Base-by-base conservation (phyloP, 1,139 yeast genomes). In the Yamadazyma aaseri region DNA sequence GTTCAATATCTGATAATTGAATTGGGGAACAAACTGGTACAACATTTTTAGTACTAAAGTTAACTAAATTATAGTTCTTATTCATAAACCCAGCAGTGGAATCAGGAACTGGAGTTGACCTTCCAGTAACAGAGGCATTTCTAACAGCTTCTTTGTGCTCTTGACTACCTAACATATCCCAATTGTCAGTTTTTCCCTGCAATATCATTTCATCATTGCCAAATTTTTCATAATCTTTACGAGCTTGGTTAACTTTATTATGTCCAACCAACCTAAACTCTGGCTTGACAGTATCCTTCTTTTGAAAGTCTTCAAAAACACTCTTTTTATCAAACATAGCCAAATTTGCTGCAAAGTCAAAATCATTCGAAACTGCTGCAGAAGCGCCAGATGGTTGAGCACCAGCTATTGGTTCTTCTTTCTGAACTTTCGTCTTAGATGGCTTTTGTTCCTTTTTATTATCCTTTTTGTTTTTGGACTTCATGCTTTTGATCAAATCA, bases 261-360 rank as follows among this genome's bases (percentile, higher is more conserved):
- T 82, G 86, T 3, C 89, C 82, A 5, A 86, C 96, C 26, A 87
- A 65, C 42, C 96, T 68, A 30, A 77, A 71, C 13, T 70, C 65
- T 2, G 85, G 81, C 32, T 71, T 77, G 16, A 79, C 68, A 11
- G 67, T 70, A 52, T 87, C 96, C 36, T 68, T 64, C 44, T 71
- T 72, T 33, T 80, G 79, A 51, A 89, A 75, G 51, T 86, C 87
- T 36, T 83, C 85, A 56, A 90, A 85, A 5, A 89, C 92, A 6
- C 81, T 70, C 41, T 73, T 68, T 56, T 90, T 90, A 58, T 90
- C 95, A 53, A 90, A 90, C 70, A 81, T 77, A 18, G 84, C 82
- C 45, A 89, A 70, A 51, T 85, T 86, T 8, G 89, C 83, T 39
- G 79, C 86, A 58, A 90, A 90, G 56, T 90, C 97, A 60, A 90